Evolutionary conservation across 1,139 yeast genomes (phyloP).

Genomic region (Blastobotrys malaysiensis): DNA sequence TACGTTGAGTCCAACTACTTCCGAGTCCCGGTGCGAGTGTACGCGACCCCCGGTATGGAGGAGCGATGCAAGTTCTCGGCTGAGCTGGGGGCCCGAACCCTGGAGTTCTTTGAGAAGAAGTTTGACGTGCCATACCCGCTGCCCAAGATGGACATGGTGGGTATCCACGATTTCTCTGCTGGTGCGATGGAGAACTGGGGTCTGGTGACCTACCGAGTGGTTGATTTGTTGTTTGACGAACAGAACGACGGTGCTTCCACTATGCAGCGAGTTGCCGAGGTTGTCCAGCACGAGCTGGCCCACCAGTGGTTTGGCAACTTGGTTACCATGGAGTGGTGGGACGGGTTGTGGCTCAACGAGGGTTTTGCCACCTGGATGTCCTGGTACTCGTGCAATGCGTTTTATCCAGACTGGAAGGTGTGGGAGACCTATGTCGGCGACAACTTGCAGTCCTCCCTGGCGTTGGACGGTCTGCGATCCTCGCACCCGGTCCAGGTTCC

Average conservation of each 20-base stretch:
- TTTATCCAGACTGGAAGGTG: conserved; percentile 68
- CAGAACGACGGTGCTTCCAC: conserved; percentile 43
- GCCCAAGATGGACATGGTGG: conserved; percentile 69
- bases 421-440: conserved; percentile 60
- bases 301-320: conserved; percentile 84
- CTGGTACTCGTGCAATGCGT: conserved; percentile 58
- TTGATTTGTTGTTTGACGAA: conserved; percentile 60
- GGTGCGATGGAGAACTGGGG: conserved; percentile 89
- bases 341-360: conserved; percentile 76
- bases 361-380: conserved; percentile 84
- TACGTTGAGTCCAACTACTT: conserved; percentile 62
- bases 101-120: conserved; percentile 58
- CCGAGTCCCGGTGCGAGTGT: conserved; percentile 63
- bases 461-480: conserved; percentile 62
- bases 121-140: conserved; percentile 65
- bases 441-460: conserved; percentile 57
- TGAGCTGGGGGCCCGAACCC: conserved; percentile 58
- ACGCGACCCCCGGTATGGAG: conserved; percentile 65
- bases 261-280: conserved; percentile 68
- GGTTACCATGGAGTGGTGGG: conserved; percentile 87
- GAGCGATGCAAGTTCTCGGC: conserved; percentile 61
- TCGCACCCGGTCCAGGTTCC: conserved; percentile 80
- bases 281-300: conserved; percentile 74
- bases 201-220: conserved; percentile 64
- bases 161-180: conserved; percentile 69